Evolutionary conservation across 2,329 filamentous ascomycete genomes (phyloP).

Genomic region (Ophiostoma perfectum): DNA sequence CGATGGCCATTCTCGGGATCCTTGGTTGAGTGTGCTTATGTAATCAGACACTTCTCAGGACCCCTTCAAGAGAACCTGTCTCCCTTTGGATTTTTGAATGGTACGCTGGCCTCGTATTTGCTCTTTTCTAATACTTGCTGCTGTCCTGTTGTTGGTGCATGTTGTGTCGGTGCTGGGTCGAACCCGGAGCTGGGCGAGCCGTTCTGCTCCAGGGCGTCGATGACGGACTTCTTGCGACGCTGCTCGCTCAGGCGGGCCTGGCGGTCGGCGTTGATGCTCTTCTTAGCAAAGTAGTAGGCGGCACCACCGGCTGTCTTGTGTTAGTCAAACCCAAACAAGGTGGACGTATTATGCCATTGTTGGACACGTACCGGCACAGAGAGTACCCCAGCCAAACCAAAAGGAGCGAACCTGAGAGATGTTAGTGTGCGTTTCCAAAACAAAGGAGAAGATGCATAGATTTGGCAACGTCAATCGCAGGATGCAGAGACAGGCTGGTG

Average conservation of each 20-base stretch:
- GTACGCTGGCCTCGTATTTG: constrained; percentile 77
- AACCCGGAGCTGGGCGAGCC: constrained; percentile 33
- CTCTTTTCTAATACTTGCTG: constrained; percentile 69
- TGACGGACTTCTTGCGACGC: constrained; percentile 57
- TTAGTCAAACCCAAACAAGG: neutral
- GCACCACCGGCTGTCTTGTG: constrained; percentile 65
- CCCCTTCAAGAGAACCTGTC: constrained; percentile 66
- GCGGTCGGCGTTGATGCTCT: constrained; percentile 87
- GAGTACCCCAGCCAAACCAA: constrained; percentile 74
- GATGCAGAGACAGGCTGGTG: too few relatives aligned
- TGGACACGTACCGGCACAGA: constrained; percentile 66
- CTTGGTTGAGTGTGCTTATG: neutral
- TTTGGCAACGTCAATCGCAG: neutral
- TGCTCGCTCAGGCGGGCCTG: constrained; percentile 63
- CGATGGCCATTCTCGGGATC: too few relatives aligned
- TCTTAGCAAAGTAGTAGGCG: constrained; percentile 95
- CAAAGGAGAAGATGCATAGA: too few relatives aligned
- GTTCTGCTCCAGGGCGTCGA: constrained; percentile 49
- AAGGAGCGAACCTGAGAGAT: constrained; percentile 24
- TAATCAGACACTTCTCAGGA: neutral
- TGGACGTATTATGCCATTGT: neutral
- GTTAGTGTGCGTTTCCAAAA: neutral
- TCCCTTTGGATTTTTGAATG: constrained; percentile 74
- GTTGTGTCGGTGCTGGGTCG: constrained; percentile 77
- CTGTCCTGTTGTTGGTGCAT: constrained; percentile 66